Base-by-base conservation (phyloP, 2,329 filamentous ascomycete species). In the Aspergillus udagawae region DNA sequence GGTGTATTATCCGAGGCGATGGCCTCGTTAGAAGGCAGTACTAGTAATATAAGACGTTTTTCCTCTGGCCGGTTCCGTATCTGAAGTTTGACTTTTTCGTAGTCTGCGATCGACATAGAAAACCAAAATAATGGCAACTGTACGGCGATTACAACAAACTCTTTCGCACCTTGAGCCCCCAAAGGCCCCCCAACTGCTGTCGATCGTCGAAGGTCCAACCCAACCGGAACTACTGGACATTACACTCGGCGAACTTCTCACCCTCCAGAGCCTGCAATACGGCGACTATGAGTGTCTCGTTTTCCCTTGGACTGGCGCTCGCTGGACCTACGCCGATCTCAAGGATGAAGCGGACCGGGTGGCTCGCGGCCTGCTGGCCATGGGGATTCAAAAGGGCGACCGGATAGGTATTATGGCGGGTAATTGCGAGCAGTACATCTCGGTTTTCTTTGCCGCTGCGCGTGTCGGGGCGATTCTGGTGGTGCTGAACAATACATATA, bases 401-500 rank as follows among this genome's bases (percentile, higher is more conserved):
- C 81, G 88, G 14, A 80, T 92, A 28, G 89, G 85, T 29, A 86
- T 92, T 62, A 90, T 91, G 86, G 88, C 88, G 62, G 77, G 82
- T 4, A 83, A 84, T 61, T 82, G 81, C 62, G 80, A 83, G 59
- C 79, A 83, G 62, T 83, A 79, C 58, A 74, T 89, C 29, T 82
- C 87, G 2, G 81, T 91, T 17, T 90, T 91, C 78, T 91, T 91
- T 63, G 88, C 87, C 3, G 86, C 85, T 10, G 85, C 86, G 44
- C 80, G 84, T 49, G 59, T 89, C 20, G 86, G 87, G 9, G 86
- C 83, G 49, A 85, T 88, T 49, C 78, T 92, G 53, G 89, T 92
- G 28, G 90, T 92, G 48, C 77, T 92, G 63, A 92, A 92, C 76
- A 92, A 91, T 74, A 92, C 89, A 0, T 92, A 92, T 70, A 92